Base-by-base conservation (phyloP, 192 early-diverging fungal species). In the Dissophora ornata region DNA sequence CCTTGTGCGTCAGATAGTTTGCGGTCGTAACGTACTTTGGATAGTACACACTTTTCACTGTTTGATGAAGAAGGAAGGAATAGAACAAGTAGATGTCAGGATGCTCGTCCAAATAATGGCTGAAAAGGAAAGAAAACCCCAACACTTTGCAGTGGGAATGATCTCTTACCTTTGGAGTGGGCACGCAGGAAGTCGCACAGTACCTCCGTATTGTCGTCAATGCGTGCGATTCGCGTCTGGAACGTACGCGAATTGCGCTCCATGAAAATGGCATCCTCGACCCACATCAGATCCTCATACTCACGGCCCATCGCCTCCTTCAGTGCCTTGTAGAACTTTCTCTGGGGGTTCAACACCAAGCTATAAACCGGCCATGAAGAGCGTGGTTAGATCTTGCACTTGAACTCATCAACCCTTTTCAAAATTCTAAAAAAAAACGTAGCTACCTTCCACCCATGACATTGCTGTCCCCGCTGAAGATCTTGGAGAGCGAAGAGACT, bases 391-490 rank as follows among this genome's bases (percentile, higher is more conserved):
- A n/a, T n/a, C n/a, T n/a, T n/a, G n/a, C n/a, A n/a, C n/a, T n/a
- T n/a, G n/a, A n/a, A n/a, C n/a, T n/a, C n/a, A n/a, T n/a, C n/a
- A n/a, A n/a, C n/a, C n/a, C n/a, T n/a, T n/a, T n/a, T n/a, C n/a
- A n/a, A n/a, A n/a, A n/a, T n/a, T n/a, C n/a, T n/a, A 5, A 21
- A 18, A 13, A 25, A 45, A 16, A 46, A 19, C 2, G 13, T 55
- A 41, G 33, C 38, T 86, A 92, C 91, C 95, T 94, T 52, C 97
- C 97, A 56, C 92, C 97, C 96, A 98, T 99, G 18, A 97, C 96
- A 79, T 99, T 97, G 79, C 91, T 90, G 80, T 97, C 97, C 38
- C 96, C 96, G 74, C 89, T 91, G 69, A 98, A 98, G 49, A 97
- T 87, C 83, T 98, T 98, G 13, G 97, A 96, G 57, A 98, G 79